Evolutionary conservation across 768 basidiomycete species (phyloP).

Genomic region (Clavaria fumosa): DNA sequence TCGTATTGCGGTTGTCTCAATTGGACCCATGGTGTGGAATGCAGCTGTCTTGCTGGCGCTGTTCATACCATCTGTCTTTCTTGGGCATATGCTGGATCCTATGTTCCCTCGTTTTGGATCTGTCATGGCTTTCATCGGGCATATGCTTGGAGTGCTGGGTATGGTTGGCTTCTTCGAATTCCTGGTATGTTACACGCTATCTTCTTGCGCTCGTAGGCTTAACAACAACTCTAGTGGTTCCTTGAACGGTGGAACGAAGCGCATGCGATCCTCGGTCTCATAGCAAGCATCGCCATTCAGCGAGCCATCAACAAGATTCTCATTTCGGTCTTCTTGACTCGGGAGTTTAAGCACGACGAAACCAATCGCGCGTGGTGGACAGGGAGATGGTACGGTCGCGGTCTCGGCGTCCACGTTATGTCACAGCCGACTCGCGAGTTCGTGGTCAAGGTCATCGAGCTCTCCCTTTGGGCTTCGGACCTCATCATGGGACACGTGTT

Average conservation of each 20-base stretch:
- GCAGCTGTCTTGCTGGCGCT: constrained; percentile 72
- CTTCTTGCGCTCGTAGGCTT: neutral
- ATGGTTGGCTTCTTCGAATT: constrained; percentile 95
- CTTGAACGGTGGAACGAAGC: constrained; percentile 83
- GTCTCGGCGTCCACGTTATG: constrained; percentile 79
- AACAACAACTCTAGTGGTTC: constrained; percentile 53
- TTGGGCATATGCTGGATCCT: constrained; percentile 80
- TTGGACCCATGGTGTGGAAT: constrained; percentile 95
- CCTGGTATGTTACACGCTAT: constrained; percentile 39
- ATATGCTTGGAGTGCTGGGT: constrained; percentile 67
- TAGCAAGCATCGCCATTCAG: constrained; percentile 84
- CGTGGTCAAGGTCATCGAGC: constrained; percentile 92
- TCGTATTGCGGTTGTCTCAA: constrained; percentile 81
- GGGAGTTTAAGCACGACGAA: constrained; percentile 99
- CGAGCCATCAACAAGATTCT: constrained; percentile 86
- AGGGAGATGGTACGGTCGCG: constrained; percentile 91
- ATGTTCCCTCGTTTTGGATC: constrained; percentile 84
- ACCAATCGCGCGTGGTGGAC: constrained; percentile 99
- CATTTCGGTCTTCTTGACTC: constrained; percentile 85
- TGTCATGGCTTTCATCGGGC: constrained; percentile 82
- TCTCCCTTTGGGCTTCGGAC: constrained; percentile 92
- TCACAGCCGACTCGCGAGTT: constrained; percentile 98
- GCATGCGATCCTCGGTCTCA: constrained; percentile 86
- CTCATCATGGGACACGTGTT: constrained; percentile 78
- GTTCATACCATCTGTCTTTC: constrained; percentile 83